Conservation (phyloP, 108 stramenopile species). For the Conticribra weissflogii region DNA sequence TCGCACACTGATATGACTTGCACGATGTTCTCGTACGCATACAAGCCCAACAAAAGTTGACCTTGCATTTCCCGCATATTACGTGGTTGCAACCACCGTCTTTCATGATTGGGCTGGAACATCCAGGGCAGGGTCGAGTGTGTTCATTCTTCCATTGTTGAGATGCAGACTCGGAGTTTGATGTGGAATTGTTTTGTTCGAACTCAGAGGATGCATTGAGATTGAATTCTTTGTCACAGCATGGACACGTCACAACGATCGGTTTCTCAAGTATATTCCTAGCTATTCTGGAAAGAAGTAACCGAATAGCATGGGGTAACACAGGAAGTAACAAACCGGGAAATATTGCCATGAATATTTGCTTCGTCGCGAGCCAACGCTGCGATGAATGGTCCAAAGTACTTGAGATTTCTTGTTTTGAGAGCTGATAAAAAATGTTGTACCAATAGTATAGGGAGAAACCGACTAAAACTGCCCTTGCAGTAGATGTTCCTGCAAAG, state of each 20-base stretch:
- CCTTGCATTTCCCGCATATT: conserved; percentile 55
- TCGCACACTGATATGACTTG: conserved; percentile 51
- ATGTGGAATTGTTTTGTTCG: conserved; percentile 5
- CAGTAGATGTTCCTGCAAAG: conserved; percentile 19
- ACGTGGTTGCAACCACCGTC: conserved; percentile 57
- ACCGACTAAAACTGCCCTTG: conserved; percentile 3
- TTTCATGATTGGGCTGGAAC: conserved; percentile 46
- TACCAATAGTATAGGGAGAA: conserved; percentile 32
- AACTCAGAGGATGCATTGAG: conserved; percentile 56
- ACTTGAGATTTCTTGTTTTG: neutral
- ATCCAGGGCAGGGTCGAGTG: conserved; percentile 44
- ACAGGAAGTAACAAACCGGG: conserved; percentile 30
- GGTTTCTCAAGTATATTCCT: conserved; percentile 44
- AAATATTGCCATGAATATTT: conserved; percentile 36
- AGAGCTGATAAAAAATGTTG: conserved; percentile 12
- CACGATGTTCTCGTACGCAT: conserved; percentile 56
- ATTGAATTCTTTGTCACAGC: conserved; percentile 58
- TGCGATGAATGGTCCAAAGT: neutral
- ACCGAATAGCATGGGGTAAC: conserved; percentile 30
- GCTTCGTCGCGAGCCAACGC: conserved; percentile 11
- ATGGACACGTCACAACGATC: conserved; percentile 66
- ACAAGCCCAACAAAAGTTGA: conserved; percentile 74
- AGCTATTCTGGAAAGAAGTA: conserved; percentile 37
- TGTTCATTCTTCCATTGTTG: conserved; percentile 52
- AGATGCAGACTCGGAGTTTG: conserved; percentile 48